These are phyloP conservation scores for Cadophora sp. DNA, from an alignment of 2,329 filamentous ascomycete genomes.

Conservation along the genomic window DNA sequence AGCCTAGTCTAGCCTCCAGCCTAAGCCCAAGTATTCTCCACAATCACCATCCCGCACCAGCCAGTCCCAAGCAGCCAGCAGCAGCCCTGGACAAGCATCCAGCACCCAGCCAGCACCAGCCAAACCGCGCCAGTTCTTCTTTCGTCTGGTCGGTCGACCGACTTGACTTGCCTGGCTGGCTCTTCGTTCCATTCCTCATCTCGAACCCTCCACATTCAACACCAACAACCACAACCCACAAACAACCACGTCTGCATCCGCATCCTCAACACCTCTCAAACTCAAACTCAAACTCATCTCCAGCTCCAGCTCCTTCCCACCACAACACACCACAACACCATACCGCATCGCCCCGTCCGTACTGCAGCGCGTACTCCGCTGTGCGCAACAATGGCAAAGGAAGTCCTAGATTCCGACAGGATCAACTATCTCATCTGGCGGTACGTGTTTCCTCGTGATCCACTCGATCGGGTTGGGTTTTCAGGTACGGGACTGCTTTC, in stretches of 20 bases:
- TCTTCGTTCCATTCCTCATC: constrained; percentile 36
- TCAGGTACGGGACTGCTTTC: constrained; percentile 40
- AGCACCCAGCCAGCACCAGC: too few relatives aligned
- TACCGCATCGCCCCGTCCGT: background rate
- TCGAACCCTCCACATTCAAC: constrained; percentile 28
- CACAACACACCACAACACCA: background rate
- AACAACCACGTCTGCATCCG: background rate
- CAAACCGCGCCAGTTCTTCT: constrained; percentile 14
- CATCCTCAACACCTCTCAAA: background rate
- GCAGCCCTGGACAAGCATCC: too few relatives aligned
- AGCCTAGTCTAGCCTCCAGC: background rate
- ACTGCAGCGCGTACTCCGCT: constrained; percentile 20
- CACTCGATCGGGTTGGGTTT: constrained; percentile 34
- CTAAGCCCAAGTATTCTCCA: constrained; percentile 25
- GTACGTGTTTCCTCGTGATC: constrained; percentile 55
- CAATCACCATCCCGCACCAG: constrained; percentile 33
- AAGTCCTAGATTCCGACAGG: constrained; percentile 65
- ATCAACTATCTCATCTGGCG: constrained; percentile 76
- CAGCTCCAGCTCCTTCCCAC: constrained; percentile 18
- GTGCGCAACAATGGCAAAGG: constrained; percentile 44
- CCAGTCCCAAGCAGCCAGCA: too few relatives aligned
- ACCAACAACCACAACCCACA: background rate
- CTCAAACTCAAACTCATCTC: constrained; percentile 7
- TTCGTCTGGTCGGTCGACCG: constrained; percentile 30
- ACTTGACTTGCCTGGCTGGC: constrained; percentile 26